Percentiles rank a stretch among this genome's conserved stretches.
Evolutionary conservation across 768 basidiomycete species (phyloP).

Genomic region (Mycena pura): DNA sequence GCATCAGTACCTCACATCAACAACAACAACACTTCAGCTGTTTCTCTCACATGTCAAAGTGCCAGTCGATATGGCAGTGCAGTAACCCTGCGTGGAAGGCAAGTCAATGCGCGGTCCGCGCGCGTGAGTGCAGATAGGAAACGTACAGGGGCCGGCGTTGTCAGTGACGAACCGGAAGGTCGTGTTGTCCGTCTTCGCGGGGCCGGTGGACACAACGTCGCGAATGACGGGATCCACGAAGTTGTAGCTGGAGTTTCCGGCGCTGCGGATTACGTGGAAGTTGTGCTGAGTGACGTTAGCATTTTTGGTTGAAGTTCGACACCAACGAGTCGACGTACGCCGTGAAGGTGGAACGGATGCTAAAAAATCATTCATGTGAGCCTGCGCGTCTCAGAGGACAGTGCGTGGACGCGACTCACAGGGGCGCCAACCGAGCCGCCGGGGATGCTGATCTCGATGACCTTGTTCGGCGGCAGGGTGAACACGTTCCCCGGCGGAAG

Average conservation of each 20-base stretch:
- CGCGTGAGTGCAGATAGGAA: neutral
- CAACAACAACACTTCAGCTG: too few relatives aligned
- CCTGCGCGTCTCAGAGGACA: neutral
- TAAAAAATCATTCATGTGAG: conserved; percentile 1
- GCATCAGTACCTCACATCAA: conserved; percentile 33
- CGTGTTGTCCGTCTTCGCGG: conserved; percentile 31
- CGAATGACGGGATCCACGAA: conserved; percentile 52
- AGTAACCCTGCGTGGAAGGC: conserved; percentile 32
- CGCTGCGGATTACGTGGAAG: conserved; percentile 47
- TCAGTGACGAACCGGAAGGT: conserved; percentile 50
- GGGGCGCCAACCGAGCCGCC: conserved; percentile 42
- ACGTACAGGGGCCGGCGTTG: conserved; percentile 38
- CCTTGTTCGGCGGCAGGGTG: conserved; percentile 49
- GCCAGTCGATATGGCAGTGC: conserved; percentile 47
- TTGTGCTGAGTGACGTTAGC: conserved; percentile 33
- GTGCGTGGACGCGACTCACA: conserved; percentile 26
- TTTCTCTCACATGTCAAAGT: conserved; percentile 46
- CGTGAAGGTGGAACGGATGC: conserved; percentile 42
- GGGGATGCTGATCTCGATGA: conserved; percentile 54
- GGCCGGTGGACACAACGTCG: conserved; percentile 55
- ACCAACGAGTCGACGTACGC: conserved; percentile 18
- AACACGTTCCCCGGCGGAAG: conserved; percentile 50
- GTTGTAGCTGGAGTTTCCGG: conserved; percentile 41
- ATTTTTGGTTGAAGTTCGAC: too few relatives aligned
- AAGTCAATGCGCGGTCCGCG: neutral